Percentiles rank a stretch among this genome's conserved stretches.
These are phyloP conservation scores for Phytophthora crassamura DNA, from an alignment of 352 stramenopile species.

Conservation along the genomic window DNA sequence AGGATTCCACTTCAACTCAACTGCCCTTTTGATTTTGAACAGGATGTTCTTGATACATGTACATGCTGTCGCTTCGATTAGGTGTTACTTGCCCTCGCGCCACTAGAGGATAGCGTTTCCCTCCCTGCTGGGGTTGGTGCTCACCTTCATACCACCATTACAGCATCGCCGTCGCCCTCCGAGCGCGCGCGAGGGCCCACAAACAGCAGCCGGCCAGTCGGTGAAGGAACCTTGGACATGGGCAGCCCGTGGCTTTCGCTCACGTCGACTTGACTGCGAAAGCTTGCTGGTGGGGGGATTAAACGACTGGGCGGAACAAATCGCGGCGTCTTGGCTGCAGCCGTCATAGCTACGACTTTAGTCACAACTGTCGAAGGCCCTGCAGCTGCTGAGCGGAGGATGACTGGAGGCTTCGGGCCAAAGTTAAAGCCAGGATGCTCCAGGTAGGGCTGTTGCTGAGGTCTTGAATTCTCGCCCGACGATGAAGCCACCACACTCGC, in stretches of 20 bases:
- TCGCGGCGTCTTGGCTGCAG: constrained; percentile 9
- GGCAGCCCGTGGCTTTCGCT: not conserved
- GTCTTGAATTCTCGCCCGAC: too few relatives aligned
- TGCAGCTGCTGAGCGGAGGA: constrained; percentile 4
- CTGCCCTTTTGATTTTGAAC: too few relatives aligned
- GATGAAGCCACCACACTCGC: not conserved
- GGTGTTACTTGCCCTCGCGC: too few relatives aligned
- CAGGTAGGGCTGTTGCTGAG: not conserved
- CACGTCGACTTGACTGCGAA: not conserved
- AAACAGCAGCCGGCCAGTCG: constrained; percentile 12
- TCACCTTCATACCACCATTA: constrained; percentile 26
- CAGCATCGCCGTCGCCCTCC: constrained; percentile 18
- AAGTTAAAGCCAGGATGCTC: too few relatives aligned
- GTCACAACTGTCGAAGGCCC: not conserved
- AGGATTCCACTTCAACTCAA: too few relatives aligned
- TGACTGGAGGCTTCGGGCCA: constrained; percentile 2
- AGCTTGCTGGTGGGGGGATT: not conserved
- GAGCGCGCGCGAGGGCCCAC: constrained; percentile 12
- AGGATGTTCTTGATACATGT: too few relatives aligned
- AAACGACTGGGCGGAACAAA: constrained; percentile 16
- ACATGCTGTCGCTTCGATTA: too few relatives aligned
- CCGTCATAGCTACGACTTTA: constrained; percentile 9
- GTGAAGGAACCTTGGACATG: not conserved
- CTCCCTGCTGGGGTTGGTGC: too few relatives aligned
- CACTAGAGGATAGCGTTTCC: too few relatives aligned